Evolutionary conservation across 2,329 filamentous ascomycete genomes (phyloP), one percentile per base, ranked within the genome.

Genomic region (Diaporthe citrichinensis): DNA sequence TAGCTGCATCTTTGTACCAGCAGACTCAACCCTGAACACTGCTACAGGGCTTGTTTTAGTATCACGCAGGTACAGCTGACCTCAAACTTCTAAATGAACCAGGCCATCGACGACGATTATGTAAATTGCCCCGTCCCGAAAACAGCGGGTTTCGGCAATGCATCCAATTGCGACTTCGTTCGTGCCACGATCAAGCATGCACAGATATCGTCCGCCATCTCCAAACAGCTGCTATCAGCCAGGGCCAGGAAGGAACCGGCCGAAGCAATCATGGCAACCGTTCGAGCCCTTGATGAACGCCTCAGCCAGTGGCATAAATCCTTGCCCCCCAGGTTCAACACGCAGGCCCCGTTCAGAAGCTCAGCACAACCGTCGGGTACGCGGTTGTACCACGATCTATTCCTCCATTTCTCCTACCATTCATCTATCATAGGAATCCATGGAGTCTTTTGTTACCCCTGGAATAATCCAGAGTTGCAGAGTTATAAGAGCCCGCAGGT

Each of bases 81-180:
- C 36, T 5, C 10, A 39, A 5, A 39, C 36, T 39, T 39, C 36
- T 39, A 10, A 41, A 41, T 41, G 14, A 39, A 62, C 34, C 44
- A 77, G 72, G 74, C 65, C 31, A 77, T 79, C 71, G 58, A 78
- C 44, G 77, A 78, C 31, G 65, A 78, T 51, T 74, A 77, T 67
- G 72, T 78, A 23, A 76, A 62, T 49, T 77, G 77, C 69, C 62
- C 76, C n/a, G 36, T 76, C 25, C 74, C 77, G 7, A 71, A 28
- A 20, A 36, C 46, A 2, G 39, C 46, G 2, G n/a, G 39, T 4
- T 46, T 15, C 10, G 25, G 55, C 44, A 73, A 20, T 55, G 20
- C 34, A 15, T 59, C 73, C 3, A 75, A 68, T 28, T 17, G 73
- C 4, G 75, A 78, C 7, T 58, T 77, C 44, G 71, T 76, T 39